phyloP scores from a whole-genome alignment of 257 asterid species.

The Solanum rostratum region DNA sequence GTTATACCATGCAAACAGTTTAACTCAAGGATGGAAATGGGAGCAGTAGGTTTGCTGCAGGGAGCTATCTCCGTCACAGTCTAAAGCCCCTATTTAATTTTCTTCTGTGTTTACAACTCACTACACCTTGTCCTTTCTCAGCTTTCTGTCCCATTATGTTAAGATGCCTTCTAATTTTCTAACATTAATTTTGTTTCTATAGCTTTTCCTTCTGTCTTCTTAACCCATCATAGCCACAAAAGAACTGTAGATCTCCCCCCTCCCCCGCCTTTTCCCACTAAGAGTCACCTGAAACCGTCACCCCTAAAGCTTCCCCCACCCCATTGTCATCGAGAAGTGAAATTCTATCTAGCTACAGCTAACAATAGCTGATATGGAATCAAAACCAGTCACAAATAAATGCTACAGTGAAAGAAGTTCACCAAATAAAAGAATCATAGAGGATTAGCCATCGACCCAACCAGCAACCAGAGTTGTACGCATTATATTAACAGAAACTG shows the following conservation, averaged over 20 bases:
- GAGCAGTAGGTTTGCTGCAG: not conserved
- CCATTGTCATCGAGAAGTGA: not conserved
- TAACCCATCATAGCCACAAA: not conserved
- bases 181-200: not conserved
- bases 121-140: not conserved
- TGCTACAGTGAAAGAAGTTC: not conserved
- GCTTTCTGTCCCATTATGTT: not conserved
- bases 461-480: too few species aligned
- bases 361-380: not conserved
- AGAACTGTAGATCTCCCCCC: not conserved
- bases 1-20: not conserved
- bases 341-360: not conserved
- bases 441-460: not conserved
- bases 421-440: not conserved
- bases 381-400: not conserved
- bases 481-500: too few species aligned
- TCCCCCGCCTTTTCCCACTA: not conserved
- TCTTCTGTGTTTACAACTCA: not conserved
- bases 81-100: not conserved
- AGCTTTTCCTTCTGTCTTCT: not conserved
- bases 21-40: not conserved
- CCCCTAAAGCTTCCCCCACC: not conserved
- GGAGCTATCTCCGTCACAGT: not conserved
- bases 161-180: not conserved
- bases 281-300: not conserved